phyloP scores from a whole-genome alignment of 495 filamentous ascomycete species.

The Cercophora samala region DNA sequence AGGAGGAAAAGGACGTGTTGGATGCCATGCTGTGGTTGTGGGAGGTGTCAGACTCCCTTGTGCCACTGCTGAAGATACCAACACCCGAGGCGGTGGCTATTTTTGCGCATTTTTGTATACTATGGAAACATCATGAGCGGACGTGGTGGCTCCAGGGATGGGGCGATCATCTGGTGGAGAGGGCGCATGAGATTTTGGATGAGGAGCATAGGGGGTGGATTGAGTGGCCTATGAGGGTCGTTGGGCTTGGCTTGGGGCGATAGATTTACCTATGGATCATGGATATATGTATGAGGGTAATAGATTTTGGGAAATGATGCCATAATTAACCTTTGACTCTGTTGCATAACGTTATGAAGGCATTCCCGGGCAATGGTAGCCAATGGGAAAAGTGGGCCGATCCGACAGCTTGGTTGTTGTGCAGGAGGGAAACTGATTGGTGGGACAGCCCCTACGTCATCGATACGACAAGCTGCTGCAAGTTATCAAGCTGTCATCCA shows the following conservation, averaged over 20 bases:
- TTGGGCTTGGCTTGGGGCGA: constrained; percentile 23
- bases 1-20: constrained; percentile 28
- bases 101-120: constrained; percentile 35
- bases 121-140: constrained; percentile 31
- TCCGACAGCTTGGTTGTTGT: not conserved
- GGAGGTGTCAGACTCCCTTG: constrained; percentile 33
- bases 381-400: not conserved
- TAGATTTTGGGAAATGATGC: not conserved
- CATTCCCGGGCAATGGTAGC: not conserved
- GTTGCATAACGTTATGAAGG: not conserved
- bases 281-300: not conserved
- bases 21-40: constrained; percentile 41
- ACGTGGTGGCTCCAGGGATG: constrained; percentile 40
- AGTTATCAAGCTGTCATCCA: not conserved
- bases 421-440: not conserved
- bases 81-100: constrained; percentile 37
- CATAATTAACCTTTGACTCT: not conserved
- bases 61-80: constrained; percentile 31
- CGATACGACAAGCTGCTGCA: not conserved
- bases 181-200: constrained; percentile 34
- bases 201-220: constrained; percentile 35
- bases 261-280: not conserved
- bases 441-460: constrained; percentile 2
- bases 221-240: constrained; percentile 30
- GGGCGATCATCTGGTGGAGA: constrained; percentile 30